Conservation (phyloP, 148 eudicot species). For the Euryodendron excelsum region DNA sequence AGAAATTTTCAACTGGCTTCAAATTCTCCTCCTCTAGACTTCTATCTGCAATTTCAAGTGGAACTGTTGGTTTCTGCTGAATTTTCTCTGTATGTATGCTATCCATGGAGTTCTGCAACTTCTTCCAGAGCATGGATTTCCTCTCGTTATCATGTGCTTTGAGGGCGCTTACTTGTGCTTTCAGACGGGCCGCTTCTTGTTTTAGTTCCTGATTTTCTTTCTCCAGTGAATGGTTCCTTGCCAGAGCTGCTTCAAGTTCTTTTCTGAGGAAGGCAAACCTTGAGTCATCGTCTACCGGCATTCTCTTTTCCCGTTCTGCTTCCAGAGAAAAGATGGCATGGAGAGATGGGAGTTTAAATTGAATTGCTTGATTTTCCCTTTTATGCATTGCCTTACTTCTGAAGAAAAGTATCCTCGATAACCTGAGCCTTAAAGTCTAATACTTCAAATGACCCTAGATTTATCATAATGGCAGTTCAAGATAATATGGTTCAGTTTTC, state of each 20-base stretch:
- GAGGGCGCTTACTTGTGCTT: conserved; percentile 43
- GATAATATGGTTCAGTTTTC: neutral
- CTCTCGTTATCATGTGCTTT: conserved; percentile 74
- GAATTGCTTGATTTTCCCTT: conserved; percentile 17
- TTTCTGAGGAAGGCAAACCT: conserved; percentile 45
- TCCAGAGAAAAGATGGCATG: conserved; percentile 2
- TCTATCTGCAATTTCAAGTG: conserved; percentile 14
- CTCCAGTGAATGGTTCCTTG: conserved; percentile 50
- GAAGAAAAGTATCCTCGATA: conserved; percentile 26
- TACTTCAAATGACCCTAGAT: conserved; percentile 16
- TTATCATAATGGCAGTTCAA: neutral
- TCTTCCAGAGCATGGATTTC: conserved; percentile 62
- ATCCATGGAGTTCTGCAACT: conserved; percentile 47
- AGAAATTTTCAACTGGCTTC: conserved; percentile 17
- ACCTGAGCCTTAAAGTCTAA: conserved; percentile 19
- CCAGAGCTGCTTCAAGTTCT: conserved; percentile 65
- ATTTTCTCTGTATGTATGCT: conserved; percentile 17
- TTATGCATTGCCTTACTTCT: conserved; percentile 29
- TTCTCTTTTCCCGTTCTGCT: conserved; percentile 15
- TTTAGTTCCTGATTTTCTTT: conserved; percentile 60
- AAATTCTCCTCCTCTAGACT: neutral
- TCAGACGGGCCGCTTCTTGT: conserved; percentile 47
- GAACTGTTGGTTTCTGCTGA: conserved; percentile 20
- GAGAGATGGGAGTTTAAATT: conserved; percentile 15
- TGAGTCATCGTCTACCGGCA: conserved; percentile 28